Evolutionary conservation across 345 rosid genomes (phyloP), one percentile per base, ranked within the genome.

Genomic region (Syzygium jambos): DNA sequence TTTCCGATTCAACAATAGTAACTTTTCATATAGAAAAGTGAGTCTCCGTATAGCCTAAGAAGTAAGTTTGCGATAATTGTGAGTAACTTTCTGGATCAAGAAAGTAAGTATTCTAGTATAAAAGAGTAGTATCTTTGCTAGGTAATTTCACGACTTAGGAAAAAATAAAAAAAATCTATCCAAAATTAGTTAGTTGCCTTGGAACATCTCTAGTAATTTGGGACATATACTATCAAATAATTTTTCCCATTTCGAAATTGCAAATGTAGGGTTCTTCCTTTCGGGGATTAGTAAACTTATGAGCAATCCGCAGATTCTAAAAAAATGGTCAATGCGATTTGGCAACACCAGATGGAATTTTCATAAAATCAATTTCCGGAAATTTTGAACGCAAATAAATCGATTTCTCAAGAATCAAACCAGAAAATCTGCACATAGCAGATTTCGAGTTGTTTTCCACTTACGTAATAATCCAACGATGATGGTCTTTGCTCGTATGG

Each of bases 201-300:
- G n/a, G 27, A 56, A 9, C 61, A 22, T 22, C 2, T 56, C 2
- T 56, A 23, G 61, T 3, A 23, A 56, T 56, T 22, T 1, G 12
- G 13, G 27, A 56, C 5, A 34, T 34, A 68, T 16, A 13, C 0
- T 9, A 2, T 0, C 41, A 7, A 29, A 15, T 29, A 63, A 0
- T 14, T 6, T 15, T 29, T 29, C 11, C 22, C 2, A 63, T 34
- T 73, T 73, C 0, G 1, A 73, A 73, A 73, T 73, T 73, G 25
- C 25, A 38, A 73, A 19, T 1, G 14, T 38, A 73, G 10, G 22
- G 4, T 34, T 73, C 49, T 38, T 9, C 49, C 0, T 73, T 73
- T 34, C 0, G 4, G 3, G 12, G 22, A 68, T 68, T 68, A 68
- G 30, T 21, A 38, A 30, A 4, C 17, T 7, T 34, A 34, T 34